These are phyloP conservation scores for Orbilia quercus DNA, from an alignment of 2,329 filamentous ascomycete genomes.

Conservation along the genomic window DNA sequence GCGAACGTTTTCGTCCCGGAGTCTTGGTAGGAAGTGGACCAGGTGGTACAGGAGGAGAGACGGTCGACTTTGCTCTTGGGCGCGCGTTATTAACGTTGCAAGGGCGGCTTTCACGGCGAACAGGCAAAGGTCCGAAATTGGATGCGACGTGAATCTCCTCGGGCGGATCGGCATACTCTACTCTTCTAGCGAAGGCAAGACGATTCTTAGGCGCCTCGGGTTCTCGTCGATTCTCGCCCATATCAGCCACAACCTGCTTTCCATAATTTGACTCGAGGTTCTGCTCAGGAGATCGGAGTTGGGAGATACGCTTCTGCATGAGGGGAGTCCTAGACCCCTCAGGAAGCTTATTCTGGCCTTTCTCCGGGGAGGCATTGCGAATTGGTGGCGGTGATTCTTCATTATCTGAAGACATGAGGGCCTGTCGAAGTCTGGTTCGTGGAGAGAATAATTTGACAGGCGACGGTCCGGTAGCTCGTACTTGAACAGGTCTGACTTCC, in stretches of 20 bases:
- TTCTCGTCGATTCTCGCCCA: conserved; percentile 20
- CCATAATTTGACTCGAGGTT: conserved; percentile 7
- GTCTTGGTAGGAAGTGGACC: conserved; percentile 8
- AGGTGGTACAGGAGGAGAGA: conserved; percentile 5
- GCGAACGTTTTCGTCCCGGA: conserved; percentile 31
- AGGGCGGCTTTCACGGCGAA: conserved; percentile 1
- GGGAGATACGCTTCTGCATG: conserved; percentile 45
- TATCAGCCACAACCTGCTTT: conserved; percentile 1
- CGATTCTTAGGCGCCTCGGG: conserved; percentile 14
- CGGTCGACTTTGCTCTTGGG: conserved; percentile 29
- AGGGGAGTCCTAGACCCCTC: conserved; percentile 32
- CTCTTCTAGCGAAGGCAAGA: conserved; percentile 25
- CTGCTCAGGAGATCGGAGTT: conserved; percentile 31
- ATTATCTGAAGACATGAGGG: conserved; percentile 19
- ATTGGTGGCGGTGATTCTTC: conserved; percentile 18
- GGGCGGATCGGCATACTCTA: conserved; percentile 19
- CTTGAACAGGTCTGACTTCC: conserved; percentile 18
- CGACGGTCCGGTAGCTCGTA: conserved; percentile 16
- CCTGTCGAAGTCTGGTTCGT: conserved; percentile 32
- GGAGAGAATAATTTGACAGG: conserved; percentile 37
- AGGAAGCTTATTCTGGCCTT: conserved; percentile 5
- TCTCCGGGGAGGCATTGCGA: neutral
- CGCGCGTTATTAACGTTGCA: conserved; percentile 11
- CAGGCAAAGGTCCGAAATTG: conserved; percentile 2
- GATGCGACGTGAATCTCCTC: neutral